phyloP scores from a whole-genome alignment of 495 filamentous ascomycete species.

The Penicillium cataractarum region DNA sequence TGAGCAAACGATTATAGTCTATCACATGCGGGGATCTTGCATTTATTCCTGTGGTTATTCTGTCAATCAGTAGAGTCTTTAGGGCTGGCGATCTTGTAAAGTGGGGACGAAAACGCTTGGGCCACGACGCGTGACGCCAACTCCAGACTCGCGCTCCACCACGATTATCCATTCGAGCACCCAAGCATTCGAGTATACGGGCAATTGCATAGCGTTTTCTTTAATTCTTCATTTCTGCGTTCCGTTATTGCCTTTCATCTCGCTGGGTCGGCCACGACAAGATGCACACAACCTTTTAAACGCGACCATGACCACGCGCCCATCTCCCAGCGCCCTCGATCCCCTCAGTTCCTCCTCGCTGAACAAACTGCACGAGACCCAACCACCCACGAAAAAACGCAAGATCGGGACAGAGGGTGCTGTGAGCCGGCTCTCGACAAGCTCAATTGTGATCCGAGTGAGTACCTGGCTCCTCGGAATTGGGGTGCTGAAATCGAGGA shows the following conservation, averaged over 20 bases:
- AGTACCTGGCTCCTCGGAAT: background rate
- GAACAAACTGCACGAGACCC: slow-evolving; percentile 36
- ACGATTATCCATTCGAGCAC: slow-evolving; percentile 6
- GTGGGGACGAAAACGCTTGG: slow-evolving; percentile 20
- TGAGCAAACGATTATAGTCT: no score
- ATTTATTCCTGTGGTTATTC: no score
- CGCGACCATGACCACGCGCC: slow-evolving; percentile 45
- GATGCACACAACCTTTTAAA: slow-evolving; percentile 26
- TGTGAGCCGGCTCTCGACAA: slow-evolving; percentile 29
- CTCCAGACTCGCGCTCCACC: slow-evolving; percentile 17
- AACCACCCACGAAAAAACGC: slow-evolving; percentile 39
- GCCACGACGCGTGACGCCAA: slow-evolving; percentile 43
- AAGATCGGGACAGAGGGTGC: slow-evolving; percentile 30
- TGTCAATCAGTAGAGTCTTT: no score
- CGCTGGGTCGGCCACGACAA: slow-evolving; percentile 9
- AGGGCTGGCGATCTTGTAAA: no score
- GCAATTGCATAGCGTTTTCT: slow-evolving; percentile 22
- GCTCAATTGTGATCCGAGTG: slow-evolving; percentile 42
- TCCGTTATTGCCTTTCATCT: slow-evolving; percentile 3
- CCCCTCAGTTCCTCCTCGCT: slow-evolving; percentile 37
- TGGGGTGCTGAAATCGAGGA: background rate
- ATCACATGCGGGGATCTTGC: no score
- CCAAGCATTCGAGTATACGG: background rate
- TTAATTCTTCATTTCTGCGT: background rate
- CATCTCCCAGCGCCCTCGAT: slow-evolving; percentile 37